phyloP scores from a whole-genome alignment of 345 rosid genomes.

The Raphanus raphanistrum region DNA sequence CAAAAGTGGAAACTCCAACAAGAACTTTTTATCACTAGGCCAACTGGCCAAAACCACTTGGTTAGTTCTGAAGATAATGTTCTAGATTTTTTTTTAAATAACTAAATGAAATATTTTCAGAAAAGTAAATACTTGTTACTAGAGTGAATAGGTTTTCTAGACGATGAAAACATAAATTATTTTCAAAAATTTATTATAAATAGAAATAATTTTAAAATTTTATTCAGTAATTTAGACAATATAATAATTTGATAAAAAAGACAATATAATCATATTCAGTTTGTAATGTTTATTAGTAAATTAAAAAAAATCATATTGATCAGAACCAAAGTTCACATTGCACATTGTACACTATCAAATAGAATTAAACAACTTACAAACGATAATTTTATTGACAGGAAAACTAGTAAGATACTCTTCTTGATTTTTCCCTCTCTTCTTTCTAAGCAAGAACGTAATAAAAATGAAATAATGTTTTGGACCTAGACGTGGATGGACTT shows the following conservation, averaged over 20 bases:
- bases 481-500: not conserved
- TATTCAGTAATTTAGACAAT: not conserved
- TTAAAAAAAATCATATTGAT: not conserved
- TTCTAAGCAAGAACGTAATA: not conserved
- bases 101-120: too few species aligned
- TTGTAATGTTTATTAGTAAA: not conserved
- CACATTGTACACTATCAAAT: not conserved
- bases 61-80: too few species aligned
- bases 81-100: too few species aligned
- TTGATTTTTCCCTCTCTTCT: not conserved
- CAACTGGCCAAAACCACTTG: too few species aligned
- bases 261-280: too few species aligned
- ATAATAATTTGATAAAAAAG: too few species aligned
- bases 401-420: not conserved
- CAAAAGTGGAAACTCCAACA: too few species aligned
- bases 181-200: not conserved
- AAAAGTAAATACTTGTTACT: not conserved
- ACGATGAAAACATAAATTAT: not conserved
- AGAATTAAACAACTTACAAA: not conserved
- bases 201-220: too few species aligned
- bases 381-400: not conserved
- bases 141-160: not conserved
- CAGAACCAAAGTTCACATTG: not conserved
- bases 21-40: too few species aligned
- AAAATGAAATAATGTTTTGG: not conserved